Evolutionary conservation across 169 alveolate species (phyloP).

Genomic region (Cryptosporidium baileyi): DNA sequence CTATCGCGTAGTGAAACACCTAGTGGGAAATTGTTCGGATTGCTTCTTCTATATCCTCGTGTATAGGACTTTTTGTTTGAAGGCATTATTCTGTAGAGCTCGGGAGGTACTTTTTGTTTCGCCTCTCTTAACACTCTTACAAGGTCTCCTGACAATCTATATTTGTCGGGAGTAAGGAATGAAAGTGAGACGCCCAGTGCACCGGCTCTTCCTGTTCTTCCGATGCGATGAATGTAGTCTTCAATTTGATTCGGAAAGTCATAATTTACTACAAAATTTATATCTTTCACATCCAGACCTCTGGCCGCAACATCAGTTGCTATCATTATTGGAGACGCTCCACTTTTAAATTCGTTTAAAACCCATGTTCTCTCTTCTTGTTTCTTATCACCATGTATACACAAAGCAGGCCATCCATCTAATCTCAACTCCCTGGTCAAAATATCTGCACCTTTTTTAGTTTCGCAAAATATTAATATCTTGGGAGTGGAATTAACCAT

Average conservation of each 20-base stretch:
- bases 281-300: slow-evolving; percentile 97
- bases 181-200: slow-evolving; percentile 90
- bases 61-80: too few species aligned
- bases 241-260: slow-evolving; percentile 98
- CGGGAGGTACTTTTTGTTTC: slow-evolving; percentile 89
- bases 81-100: slow-evolving; percentile 82
- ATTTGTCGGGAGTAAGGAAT: slow-evolving; percentile 90
- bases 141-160: slow-evolving; percentile 90
- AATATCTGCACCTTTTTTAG: slow-evolving; percentile 69
- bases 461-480: slow-evolving; percentile 80
- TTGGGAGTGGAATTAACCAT: slow-evolving; percentile 76
- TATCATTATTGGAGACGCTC: slow-evolving; percentile 92
- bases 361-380: slow-evolving; percentile 92
- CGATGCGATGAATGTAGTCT: slow-evolving; percentile 98
- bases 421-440: not conserved
- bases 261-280: slow-evolving; percentile 94
- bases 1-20: not conserved
- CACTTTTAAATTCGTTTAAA: slow-evolving; percentile 92
- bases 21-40: slow-evolving; percentile 12
- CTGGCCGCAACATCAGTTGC: slow-evolving; percentile 99
- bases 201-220: slow-evolving; percentile 96
- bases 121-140: slow-evolving; percentile 92
- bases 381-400: slow-evolving; percentile 97
- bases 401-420: slow-evolving; percentile 83
- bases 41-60: not conserved